Base-by-base conservation (phyloP, 768 basidiomycete genomes). In the Tephrocybe sp. region DNA sequence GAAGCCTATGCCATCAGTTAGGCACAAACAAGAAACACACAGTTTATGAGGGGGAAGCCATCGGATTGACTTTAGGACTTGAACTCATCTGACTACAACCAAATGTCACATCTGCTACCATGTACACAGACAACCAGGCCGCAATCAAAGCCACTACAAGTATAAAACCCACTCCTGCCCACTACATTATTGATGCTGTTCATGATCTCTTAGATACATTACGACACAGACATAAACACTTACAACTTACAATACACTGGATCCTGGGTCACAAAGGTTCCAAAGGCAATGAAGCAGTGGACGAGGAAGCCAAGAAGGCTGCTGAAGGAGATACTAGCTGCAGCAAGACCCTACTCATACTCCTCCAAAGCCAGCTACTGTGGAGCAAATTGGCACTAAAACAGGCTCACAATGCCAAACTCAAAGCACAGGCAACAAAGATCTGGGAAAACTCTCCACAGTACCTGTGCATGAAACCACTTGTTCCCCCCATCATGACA, bases 21-120 rank as follows among this genome's bases (percentile, higher is more conserved):
- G 54, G 54, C 11, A 16, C 30, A 15, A 26, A n/a, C 3, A 16
- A 18, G 2, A n/a, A 47, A 2, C 55, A 56, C 51, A 56, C 46
- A 5, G 42, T 53, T 1, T 56, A 56, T 22, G 46, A 56, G 26
- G 51, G 51, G 7, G 55, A 53, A 32, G 44, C 36, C 1, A 47
- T 56, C 3, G 52, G 55, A 13, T 8, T 25, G 9, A 9, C 53
- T 5, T 32, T 52, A 1, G 51, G 21, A 2, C 13, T 42, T 0
- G 16, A 32, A 5, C 36, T 55, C 2, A 26, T 55, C 1, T 18
- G 19, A 18, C 5, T n/a, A 18, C 15, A 36, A 36, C 35, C 5
- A 5, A 18, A 36, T n/a, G 40, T n/a, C n/a, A n/a, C n/a, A n/a
- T n/a, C n/a, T n/a, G n/a, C n/a, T n/a, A n/a, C n/a, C n/a, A n/a